phyloP scores from a whole-genome alignment of 495 filamentous ascomycete species.

The Penicillium fimorum region DNA sequence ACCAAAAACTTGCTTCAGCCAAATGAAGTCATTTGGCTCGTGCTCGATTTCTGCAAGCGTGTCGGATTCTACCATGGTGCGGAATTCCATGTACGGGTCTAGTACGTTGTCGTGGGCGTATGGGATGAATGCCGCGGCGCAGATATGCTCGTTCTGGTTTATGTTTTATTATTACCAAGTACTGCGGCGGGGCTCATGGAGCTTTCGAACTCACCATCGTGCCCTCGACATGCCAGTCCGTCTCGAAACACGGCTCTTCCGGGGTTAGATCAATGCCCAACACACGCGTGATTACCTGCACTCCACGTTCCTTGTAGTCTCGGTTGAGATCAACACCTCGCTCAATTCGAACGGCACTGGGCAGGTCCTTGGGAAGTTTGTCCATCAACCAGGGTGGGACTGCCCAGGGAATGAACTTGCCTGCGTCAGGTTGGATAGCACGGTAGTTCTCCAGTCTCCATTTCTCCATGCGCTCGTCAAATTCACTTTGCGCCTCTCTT shows the following conservation, averaged over 20 bases:
- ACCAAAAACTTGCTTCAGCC: constrained; percentile 36
- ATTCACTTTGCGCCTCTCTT: constrained; percentile 26
- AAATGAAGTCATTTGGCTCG: constrained; percentile 28
- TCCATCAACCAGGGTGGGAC: constrained; percentile 29
- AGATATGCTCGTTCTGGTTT: constrained; percentile 42
- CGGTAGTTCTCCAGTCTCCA: constrained; percentile 29
- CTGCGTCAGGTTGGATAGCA: constrained; percentile 34
- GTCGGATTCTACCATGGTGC: constrained; percentile 29
- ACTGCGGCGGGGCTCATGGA: background rate
- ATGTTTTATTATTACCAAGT: background rate
- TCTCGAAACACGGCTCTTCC: constrained; percentile 30
- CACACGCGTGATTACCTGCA: constrained; percentile 42
- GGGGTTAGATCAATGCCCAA: constrained; percentile 35
- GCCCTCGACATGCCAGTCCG: constrained; percentile 43
- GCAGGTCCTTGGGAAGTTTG: constrained; percentile 26
- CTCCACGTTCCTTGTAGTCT: constrained; percentile 39
- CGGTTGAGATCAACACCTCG: constrained; percentile 30
- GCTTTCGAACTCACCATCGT: constrained; percentile 29
- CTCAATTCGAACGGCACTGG: constrained; percentile 24
- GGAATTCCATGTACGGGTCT: constrained; percentile 23
- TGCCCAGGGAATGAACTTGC: constrained; percentile 33
- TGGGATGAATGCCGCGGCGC: constrained; percentile 29
- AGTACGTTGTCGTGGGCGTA: constrained; percentile 30
- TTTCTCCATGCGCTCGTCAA: constrained; percentile 23
- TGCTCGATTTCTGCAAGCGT: constrained; percentile 32